These are phyloP conservation scores for Sporothrix brunneoviolacea DNA, from an alignment of 2,329 filamentous ascomycete species.

Conservation along the genomic window DNA sequence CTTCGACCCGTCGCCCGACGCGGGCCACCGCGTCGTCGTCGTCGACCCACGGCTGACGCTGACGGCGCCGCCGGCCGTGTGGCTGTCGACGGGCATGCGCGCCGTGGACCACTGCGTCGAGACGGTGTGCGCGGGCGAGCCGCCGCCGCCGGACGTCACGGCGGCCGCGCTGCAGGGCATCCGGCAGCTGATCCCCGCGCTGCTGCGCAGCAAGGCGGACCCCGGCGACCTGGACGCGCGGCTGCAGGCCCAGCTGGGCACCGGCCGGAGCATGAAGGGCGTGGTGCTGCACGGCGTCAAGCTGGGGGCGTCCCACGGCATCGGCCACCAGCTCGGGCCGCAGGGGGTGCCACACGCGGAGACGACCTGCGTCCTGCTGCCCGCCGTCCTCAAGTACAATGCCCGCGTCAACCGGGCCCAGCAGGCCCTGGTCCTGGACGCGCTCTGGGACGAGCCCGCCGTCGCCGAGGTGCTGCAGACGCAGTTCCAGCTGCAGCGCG, in stretches of 20 bases:
- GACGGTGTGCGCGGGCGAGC: slow-evolving; percentile 39
- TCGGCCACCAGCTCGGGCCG: slow-evolving; percentile 34
- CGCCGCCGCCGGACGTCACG: slow-evolving; percentile 29
- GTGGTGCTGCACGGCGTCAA: slow-evolving; percentile 31
- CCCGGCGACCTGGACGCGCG: slow-evolving; percentile 31
- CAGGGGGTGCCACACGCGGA: slow-evolving; percentile 34
- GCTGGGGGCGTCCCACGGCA: slow-evolving; percentile 32
- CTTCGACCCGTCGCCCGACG: slow-evolving; percentile 21
- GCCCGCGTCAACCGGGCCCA: slow-evolving; percentile 29
- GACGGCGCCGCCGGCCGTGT: slow-evolving; percentile 43
- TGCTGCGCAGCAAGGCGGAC: slow-evolving; percentile 34
- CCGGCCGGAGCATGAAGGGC: slow-evolving; percentile 40
- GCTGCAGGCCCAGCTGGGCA: slow-evolving; percentile 38
- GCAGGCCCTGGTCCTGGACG: slow-evolving; percentile 31
- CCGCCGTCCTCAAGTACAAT: slow-evolving; percentile 47
- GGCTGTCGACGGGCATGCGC: slow-evolving; percentile 52
- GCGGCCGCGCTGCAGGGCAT: slow-evolving; percentile 29
- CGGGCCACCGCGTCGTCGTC: slow-evolving; percentile 40
- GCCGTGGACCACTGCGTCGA: slow-evolving; percentile 54
- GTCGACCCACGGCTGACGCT: slow-evolving; percentile 41
- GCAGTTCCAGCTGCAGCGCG: slow-evolving; percentile 19
- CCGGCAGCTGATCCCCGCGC: slow-evolving; percentile 32
- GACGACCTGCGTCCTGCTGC: slow-evolving; percentile 48
- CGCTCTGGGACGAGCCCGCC: slow-evolving; percentile 30
- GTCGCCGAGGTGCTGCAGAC: slow-evolving; percentile 28